Base-by-base conservation (phyloP, 108 stramenopile genomes). In the Nitzschia sp. region DNA sequence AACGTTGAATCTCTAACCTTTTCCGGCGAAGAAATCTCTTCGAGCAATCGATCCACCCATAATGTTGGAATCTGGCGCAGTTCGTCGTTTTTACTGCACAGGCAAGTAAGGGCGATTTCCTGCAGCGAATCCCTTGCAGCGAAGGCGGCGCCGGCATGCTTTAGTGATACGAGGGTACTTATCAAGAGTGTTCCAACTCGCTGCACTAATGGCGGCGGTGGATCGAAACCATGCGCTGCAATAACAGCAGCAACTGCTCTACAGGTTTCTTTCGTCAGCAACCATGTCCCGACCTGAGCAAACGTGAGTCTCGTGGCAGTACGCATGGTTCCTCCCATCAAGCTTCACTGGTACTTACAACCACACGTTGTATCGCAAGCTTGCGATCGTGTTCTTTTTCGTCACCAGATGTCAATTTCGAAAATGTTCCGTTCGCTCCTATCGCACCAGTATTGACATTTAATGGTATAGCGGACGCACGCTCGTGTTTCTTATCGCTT, bases 361-460 rank as follows among this genome's bases (percentile, higher is more conserved):
- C 79, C 48, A 90, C 69, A 42, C 85, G 55, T 61, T 90, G 89
- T 30, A 72, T 65, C 9, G 77, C 78, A 46, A 81, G 64, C 46
- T 78, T 66, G 19, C 42, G 34, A 31, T 51, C 34, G 8, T 54
- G 25, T 36, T 77, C 81, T 30, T 57, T 69, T 35, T 71, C 58
- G 64, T 71, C 58, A 1, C 58, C 13, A 3, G 64, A 15, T 25
- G 58, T 67, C 15, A 89, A 46, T 11, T 74, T 83, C 18, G 82
- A 72, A 60, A 75, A 86, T 19, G 63, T 70, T n/a, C 76, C 83
- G 60, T 90, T 90, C 18, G 89, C 85, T 24, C 89, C 89, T 27
- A 90, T 80, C 4, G 85, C 85, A 1, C 89, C 89, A 2, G 84
- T 78, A 51, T 90, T 90, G 21, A 90, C 85, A 59, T 86, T 90